phyloP scores from a whole-genome alignment of 2,329 filamentous ascomycete genomes.

The Dothidotthia symphoricarpi region DNA sequence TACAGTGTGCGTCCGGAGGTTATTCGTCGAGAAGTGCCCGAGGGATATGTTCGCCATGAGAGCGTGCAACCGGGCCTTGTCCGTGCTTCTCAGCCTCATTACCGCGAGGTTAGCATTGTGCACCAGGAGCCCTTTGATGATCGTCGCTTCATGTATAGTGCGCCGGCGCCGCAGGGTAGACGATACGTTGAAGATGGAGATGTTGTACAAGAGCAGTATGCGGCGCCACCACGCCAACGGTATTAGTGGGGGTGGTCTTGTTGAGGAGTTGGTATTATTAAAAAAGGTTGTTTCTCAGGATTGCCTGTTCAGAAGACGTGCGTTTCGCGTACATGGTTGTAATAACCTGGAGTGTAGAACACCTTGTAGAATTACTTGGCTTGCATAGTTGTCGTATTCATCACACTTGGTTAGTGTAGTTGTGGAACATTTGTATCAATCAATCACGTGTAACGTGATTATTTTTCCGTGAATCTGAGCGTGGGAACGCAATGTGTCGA shows the following conservation, averaged over 20 bases:
- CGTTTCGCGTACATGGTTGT: too few species aligned
- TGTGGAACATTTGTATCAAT: too few species aligned
- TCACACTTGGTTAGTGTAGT: too few species aligned
- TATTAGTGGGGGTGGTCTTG: not conserved
- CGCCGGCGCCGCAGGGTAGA: constrained; percentile 28
- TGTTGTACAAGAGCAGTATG: constrained; percentile 28
- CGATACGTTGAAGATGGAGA: constrained; percentile 46
- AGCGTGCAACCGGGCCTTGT: constrained; percentile 44
- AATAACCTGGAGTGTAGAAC: too few species aligned
- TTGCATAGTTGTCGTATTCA: too few species aligned
- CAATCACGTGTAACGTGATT: not conserved
- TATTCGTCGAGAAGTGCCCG: constrained; percentile 35
- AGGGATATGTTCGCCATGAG: constrained; percentile 39
- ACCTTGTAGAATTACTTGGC: too few species aligned
- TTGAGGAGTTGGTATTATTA: too few species aligned
- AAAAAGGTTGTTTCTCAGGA: too few species aligned
- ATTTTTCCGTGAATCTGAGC: too few species aligned
- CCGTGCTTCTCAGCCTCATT: constrained; percentile 35
- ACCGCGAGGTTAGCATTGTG: constrained; percentile 44
- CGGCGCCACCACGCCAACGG: constrained; percentile 23
- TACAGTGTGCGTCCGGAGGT: constrained; percentile 44
- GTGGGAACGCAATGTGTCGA: too few species aligned
- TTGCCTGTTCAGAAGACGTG: too few species aligned
- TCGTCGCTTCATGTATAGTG: constrained; percentile 26
- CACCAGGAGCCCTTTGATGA: constrained; percentile 37